Conservation (phyloP, 176 grass and related monocot genomes). For the Pontederia paniculata region DNA sequence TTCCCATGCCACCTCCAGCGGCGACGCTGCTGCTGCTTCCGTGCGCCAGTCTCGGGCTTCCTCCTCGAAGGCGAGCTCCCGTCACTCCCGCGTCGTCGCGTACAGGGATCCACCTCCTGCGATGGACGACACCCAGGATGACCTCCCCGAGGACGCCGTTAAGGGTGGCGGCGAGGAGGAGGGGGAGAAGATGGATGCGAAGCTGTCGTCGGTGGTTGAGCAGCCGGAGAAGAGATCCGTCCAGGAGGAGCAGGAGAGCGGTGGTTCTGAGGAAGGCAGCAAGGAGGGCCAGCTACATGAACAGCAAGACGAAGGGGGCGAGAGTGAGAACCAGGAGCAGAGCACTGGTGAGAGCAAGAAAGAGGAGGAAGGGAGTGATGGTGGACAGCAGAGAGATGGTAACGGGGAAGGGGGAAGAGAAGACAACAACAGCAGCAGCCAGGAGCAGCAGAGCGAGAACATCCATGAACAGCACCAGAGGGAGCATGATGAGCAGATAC, state of each 20-base stretch:
- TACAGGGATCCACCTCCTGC: constrained; percentile 1
- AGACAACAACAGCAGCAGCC: constrained; percentile 50
- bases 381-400: too few species aligned
- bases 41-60: constrained; percentile 19
- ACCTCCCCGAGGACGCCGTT: not conserved
- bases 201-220: not conserved
- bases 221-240: not conserved
- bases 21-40: not conserved
- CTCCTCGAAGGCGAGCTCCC: constrained; percentile 23
- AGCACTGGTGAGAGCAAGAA: constrained; percentile 13
- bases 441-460: constrained; percentile 33
- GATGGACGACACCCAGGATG: constrained; percentile 5
- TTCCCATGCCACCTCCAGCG: constrained; percentile 2
- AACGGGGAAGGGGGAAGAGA: constrained; percentile 53
- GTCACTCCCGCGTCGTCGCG: constrained; percentile 1
- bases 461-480: constrained; percentile 39
- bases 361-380: too few species aligned
- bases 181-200: not conserved
- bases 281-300: constrained; percentile 9
- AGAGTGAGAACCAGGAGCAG: constrained; percentile 15
- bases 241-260: constrained; percentile 10
- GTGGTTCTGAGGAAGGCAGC: too few species aligned
- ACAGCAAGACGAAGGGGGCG: constrained; percentile 12
- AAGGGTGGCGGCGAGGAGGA: constrained; percentile 19
- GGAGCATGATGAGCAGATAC: constrained; percentile 32